A percentile compares a stretch with the other conserved stretches of the same genome.
Evolutionary conservation across 1,284 basidiomycete genomes (phyloP).

Genomic region (Violaceomyces palustris): DNA sequence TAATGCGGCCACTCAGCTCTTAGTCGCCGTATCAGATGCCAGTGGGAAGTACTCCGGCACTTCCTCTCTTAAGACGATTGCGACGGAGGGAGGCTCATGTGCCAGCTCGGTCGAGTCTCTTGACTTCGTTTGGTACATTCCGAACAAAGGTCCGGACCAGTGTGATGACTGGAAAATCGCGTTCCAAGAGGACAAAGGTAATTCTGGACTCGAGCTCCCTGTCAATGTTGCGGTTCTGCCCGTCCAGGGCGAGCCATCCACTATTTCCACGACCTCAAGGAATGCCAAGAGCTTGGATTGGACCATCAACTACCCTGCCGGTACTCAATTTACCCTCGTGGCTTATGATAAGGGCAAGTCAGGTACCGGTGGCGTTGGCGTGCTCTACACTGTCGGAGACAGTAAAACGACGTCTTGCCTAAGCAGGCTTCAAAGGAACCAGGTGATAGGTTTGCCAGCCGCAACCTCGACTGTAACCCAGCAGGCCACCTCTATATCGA

Average conservation of each 20-base stretch:
- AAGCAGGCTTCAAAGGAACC: slow-evolving; percentile 2
- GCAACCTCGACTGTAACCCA: slow-evolving; percentile 4
- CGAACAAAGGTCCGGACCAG: slow-evolving; percentile 10
- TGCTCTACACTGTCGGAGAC: slow-evolving; percentile 9
- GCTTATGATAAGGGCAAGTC: slow-evolving; percentile 15
- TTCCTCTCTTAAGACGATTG: slow-evolving; percentile 4
- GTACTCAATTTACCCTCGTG: slow-evolving; percentile 22
- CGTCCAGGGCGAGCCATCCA: slow-evolving; percentile 14
- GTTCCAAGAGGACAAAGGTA: slow-evolving; percentile 20
- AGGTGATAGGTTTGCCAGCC: slow-evolving; percentile 8
- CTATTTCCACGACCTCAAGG: slow-evolving; percentile 4
- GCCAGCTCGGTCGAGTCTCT: slow-evolving; percentile 17
- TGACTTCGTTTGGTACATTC: slow-evolving; percentile 26
- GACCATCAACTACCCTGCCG: slow-evolving; percentile 21
- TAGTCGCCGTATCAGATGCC: slow-evolving; percentile 26
- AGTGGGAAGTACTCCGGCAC: slow-evolving; percentile 12
- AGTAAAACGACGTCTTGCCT: slow-evolving; percentile 11
- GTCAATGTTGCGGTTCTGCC: slow-evolving; percentile 23
- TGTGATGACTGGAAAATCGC: slow-evolving; percentile 23
- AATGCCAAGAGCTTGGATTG: slow-evolving; percentile 12
- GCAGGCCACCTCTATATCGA: no score
- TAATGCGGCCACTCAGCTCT: slow-evolving; percentile 7
- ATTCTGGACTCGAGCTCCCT: slow-evolving; percentile 20
- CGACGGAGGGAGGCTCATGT: slow-evolving; percentile 6
- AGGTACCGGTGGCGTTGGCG: slow-evolving; percentile 19